Percentiles rank a stretch among this genome's conserved stretches.
These are phyloP conservation scores for Boletus rufocinnamomeus DNA, from an alignment of 768 basidiomycete species.

Conservation along the genomic window DNA sequence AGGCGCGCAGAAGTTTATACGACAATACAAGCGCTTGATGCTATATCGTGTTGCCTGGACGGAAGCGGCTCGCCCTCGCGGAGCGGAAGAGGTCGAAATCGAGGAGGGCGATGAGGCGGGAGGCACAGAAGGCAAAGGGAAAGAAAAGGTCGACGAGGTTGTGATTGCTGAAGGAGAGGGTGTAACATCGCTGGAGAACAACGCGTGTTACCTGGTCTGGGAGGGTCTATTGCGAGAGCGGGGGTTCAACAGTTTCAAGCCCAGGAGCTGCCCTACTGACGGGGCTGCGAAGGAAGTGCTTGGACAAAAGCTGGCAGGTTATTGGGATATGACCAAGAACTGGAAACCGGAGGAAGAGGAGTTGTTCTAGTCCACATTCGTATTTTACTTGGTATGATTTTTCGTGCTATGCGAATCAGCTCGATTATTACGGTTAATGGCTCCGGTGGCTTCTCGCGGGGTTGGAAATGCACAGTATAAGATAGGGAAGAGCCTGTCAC, in stretches of 20 bases:
- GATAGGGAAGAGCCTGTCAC: no score
- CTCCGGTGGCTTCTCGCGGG: background rate
- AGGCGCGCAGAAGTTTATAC: constrained; percentile 82
- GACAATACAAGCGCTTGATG: constrained; percentile 87
- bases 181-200: constrained; percentile 67
- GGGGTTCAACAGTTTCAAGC: constrained; percentile 76
- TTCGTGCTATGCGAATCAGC: background rate
- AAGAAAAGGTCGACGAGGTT: constrained; percentile 38
- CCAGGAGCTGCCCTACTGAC: constrained; percentile 83
- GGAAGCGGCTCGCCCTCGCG: constrained; percentile 79
- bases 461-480: constrained; percentile 6
- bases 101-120: constrained; percentile 52
- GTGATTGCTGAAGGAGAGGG: constrained; percentile 17
- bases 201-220: constrained; percentile 91
- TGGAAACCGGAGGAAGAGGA: constrained; percentile 85
- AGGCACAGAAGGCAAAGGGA: constrained; percentile 31
- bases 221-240: constrained; percentile 86
- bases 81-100: constrained; percentile 69
- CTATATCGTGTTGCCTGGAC: constrained; percentile 91
- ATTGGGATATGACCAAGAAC: constrained; percentile 95
- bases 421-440: background rate
- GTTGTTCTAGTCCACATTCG: constrained; percentile 44
- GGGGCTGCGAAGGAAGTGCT: constrained; percentile 81
- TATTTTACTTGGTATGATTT: background rate
- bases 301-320: constrained; percentile 81